These are phyloP conservation scores for Leishmania gerbilli DNA, from an alignment of 208 protist species.

Conservation along the genomic window DNA sequence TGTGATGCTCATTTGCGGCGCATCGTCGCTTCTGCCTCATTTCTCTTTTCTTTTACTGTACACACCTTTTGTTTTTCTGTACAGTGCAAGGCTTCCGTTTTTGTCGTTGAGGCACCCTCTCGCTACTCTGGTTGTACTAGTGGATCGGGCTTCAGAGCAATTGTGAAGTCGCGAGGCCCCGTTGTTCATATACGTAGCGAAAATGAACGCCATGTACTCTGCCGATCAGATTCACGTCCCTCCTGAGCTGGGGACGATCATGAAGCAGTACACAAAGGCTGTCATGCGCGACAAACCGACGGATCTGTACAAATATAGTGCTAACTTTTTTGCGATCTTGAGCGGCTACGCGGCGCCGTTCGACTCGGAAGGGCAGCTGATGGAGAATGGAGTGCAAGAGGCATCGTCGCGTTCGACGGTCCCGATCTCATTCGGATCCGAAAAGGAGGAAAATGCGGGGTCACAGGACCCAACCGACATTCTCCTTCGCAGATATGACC, in stretches of 20 bases:
- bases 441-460: constrained; percentile 21
- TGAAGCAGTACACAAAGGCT: constrained; percentile 94
- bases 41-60: background rate
- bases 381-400: constrained; percentile 27
- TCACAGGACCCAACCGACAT: constrained; percentile 43
- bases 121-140: no score
- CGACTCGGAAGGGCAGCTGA: constrained; percentile 73
- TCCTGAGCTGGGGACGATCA: constrained; percentile 87
- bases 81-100: background rate
- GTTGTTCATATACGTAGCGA: background rate
- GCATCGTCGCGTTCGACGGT: background rate
- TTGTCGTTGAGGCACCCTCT: background rate
- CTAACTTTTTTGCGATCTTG: constrained; percentile 93
- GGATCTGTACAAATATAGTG: constrained; percentile 92
- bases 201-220: constrained; percentile 90
- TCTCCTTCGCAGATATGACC: constrained; percentile 67
- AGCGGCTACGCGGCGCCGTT: constrained; percentile 74
- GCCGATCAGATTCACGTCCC: constrained; percentile 90
- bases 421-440: background rate
- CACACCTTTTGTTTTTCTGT: background rate
- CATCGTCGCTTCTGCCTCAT: background rate
- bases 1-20: background rate
- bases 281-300: constrained; percentile 82
- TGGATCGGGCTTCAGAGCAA: background rate
- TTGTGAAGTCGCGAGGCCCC: background rate